Base-by-base conservation (phyloP, 331 rosid genomes). In the Stylosanthes scabra region DNA sequence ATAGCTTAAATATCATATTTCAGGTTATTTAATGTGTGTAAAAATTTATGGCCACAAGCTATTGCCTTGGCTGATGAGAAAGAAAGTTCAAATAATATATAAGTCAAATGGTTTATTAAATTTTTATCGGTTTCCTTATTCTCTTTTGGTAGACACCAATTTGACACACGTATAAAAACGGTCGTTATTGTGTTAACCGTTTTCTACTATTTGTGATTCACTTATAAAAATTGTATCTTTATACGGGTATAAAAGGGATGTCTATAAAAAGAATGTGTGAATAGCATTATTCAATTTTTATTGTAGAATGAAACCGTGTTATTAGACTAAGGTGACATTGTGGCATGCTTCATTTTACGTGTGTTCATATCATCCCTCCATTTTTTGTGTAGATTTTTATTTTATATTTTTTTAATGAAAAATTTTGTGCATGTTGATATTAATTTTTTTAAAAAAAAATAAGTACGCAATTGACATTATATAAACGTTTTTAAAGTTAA, bases 71-170 rank as follows among this genome's bases (percentile, higher is more conserved):
- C 8, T 28, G 11, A 12, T 4, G 39, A 34, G 39, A 34, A 34
- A 50, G 10, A 31, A 34, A 47, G 1, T 60, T 73, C 63, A 37
- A 5, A 62, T 50, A 5, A 62, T 50, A n/a, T 3, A 3, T 14
- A 59, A 41, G 77, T 70, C 76, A 77, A 77, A 70, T 61, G 59
- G 11, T 61, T 63, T 52, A 5, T 29, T 66, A 15, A 1, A 57
- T 57, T 25, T 2, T 42, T 41, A 57, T 54, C n/a, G n/a, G n/a
- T n/a, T n/a, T n/a, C n/a, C n/a, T n/a, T n/a, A n/a, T n/a, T n/a
- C n/a, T n/a, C n/a, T n/a, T n/a, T n/a, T n/a, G n/a, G n/a, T n/a
- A n/a, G n/a, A n/a, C n/a, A n/a, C n/a, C n/a, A n/a, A n/a, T n/a
- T n/a, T n/a, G n/a, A n/a, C n/a, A n/a, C n/a, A n/a, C n/a, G n/a